Percentiles rank a stretch among this genome's conserved stretches.
phyloP scores from a whole-genome alignment of 2,329 filamentous ascomycete species.

The Cercospora zeae-maydis region DNA sequence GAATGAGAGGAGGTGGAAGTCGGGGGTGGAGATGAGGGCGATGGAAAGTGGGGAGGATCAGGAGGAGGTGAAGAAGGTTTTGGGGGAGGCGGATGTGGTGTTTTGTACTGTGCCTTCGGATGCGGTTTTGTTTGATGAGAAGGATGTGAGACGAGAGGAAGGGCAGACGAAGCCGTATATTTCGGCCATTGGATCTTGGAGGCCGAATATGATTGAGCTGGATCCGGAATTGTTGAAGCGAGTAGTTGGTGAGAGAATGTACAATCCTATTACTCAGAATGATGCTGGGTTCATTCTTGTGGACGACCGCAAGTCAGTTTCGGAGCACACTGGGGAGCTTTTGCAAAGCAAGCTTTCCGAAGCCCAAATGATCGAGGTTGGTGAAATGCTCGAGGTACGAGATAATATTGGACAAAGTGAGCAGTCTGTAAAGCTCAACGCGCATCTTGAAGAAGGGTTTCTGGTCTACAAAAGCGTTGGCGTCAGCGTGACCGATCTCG shows the following conservation, averaged over 20 bases:
- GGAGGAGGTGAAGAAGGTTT: conserved; percentile 25
- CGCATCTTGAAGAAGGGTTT: conserved; percentile 37
- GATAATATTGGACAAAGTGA: conserved; percentile 8
- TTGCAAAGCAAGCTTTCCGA: conserved; percentile 40
- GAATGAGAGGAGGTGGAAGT: conserved; percentile 5
- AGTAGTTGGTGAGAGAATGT: conserved; percentile 12
- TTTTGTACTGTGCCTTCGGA: conserved; percentile 51
- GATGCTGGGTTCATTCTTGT: conserved; percentile 24
- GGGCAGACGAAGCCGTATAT: conserved; percentile 24
- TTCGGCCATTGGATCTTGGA: conserved; percentile 33
- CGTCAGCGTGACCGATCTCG: conserved; percentile 51
- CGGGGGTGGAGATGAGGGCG: background rate
- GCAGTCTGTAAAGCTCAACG: conserved; percentile 6
- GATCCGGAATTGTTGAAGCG: conserved; percentile 43
- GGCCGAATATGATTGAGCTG: conserved; percentile 48
- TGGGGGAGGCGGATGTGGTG: conserved; percentile 43
- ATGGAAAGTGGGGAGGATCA: background rate
- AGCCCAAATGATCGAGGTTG: conserved; percentile 44
- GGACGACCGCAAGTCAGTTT: conserved; percentile 40
- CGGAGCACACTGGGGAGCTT: conserved; percentile 48
- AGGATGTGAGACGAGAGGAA: conserved; percentile 10
- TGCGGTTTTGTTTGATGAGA: conserved; percentile 42
- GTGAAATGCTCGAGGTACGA: conserved; percentile 35
- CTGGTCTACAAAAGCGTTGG: conserved; percentile 52
- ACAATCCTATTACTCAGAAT: background rate